A percentile compares a stretch with the other conserved stretches of the same genome.
Conservation (phyloP, 305 asterid species). For the Fraxinus albicans region DNA sequence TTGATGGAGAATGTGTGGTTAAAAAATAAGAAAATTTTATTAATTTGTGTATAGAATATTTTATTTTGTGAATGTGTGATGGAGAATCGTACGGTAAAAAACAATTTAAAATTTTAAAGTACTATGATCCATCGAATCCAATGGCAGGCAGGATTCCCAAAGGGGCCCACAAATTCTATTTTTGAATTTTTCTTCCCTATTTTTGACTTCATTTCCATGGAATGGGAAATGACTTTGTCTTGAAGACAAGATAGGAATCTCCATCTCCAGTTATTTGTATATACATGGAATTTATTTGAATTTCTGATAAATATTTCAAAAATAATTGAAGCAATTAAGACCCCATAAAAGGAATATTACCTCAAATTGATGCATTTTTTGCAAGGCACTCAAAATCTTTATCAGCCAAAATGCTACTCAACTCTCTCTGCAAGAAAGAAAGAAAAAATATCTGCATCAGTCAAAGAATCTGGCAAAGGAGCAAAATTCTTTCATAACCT, state of each 20-base stretch:
- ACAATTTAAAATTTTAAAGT: no score
- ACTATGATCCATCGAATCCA: neutral
- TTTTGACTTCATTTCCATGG: neutral
- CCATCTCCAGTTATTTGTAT: neutral
- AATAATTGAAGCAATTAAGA: neutral
- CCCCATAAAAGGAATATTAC: slow-evolving; percentile 20
- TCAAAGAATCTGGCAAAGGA: no score
- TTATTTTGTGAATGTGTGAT: no score
- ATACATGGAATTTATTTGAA: slow-evolving; percentile 10
- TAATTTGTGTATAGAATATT: no score
- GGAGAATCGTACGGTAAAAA: no score
- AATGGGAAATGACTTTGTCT: neutral
- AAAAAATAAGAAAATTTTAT: no score
- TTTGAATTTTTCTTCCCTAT: neutral
- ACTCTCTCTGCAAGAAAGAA: slow-evolving; percentile 50
- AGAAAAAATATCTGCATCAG: slow-evolving; percentile 6
- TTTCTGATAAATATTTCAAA: slow-evolving; percentile 3
- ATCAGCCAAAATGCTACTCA: slow-evolving; percentile 24
- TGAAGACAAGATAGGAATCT: neutral
- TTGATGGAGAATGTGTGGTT: no score
- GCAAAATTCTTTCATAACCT: slow-evolving; percentile 23
- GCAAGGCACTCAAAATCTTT: slow-evolving; percentile 50
- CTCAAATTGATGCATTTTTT: slow-evolving; percentile 52
- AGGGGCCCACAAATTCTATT: neutral
- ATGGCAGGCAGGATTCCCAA: neutral